phyloP scores from a whole-genome alignment of 2,329 filamentous ascomycete genomes.

The Falciphora oryzae region DNA sequence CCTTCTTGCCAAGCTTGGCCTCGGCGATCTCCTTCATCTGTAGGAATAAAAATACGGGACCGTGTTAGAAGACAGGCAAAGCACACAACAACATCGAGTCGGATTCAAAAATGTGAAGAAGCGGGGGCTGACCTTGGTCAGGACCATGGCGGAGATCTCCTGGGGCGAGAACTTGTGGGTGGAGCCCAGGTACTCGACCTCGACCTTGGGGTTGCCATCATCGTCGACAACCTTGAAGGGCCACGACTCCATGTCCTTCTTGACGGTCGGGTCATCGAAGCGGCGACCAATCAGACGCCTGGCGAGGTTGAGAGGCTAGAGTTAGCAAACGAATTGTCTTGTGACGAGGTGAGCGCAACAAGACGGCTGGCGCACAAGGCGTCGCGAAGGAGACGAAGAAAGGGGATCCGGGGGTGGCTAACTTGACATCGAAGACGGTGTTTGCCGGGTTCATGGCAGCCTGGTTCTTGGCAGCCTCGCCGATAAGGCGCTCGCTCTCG shows the following conservation, averaged over 20 bases:
- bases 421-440: constrained; percentile 99
- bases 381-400: background rate
- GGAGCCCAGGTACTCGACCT: constrained; percentile 94
- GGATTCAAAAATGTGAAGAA: background rate
- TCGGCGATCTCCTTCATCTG: constrained; percentile 99
- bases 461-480: constrained; percentile 99
- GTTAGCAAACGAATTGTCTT: constrained; percentile 12
- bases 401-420: constrained; percentile 32
- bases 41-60: constrained; percentile 13
- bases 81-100: background rate
- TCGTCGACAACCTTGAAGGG: constrained; percentile 97
- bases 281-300: constrained; percentile 97
- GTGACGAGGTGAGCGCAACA: background rate
- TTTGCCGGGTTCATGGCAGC: constrained; percentile 98
- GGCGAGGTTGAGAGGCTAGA: constrained; percentile 5
- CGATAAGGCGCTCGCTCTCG: constrained; percentile 96
- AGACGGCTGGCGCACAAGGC: background rate
- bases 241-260: constrained; percentile 99
- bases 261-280: constrained; percentile 92
- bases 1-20: constrained; percentile 96
- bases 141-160: constrained; percentile 98
- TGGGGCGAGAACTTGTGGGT: constrained; percentile 95
- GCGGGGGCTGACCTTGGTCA: constrained; percentile 70
- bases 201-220: constrained; percentile 79
- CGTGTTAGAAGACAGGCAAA: background rate